Evolutionary conservation across 352 stramenopile species (phyloP).

Genomic region (Phytophthora macrochlamydospora): DNA sequence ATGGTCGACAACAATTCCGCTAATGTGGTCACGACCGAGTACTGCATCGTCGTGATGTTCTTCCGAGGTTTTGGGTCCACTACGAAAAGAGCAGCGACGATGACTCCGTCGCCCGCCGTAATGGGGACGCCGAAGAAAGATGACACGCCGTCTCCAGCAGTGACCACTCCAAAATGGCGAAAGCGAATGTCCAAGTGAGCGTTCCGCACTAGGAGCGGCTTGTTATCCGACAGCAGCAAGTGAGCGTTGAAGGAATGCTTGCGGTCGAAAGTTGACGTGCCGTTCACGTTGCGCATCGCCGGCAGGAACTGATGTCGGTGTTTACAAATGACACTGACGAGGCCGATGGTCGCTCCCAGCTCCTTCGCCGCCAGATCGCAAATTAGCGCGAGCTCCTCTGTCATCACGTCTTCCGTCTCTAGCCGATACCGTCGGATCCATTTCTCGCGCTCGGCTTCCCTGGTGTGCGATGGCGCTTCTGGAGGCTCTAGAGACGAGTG

Average conservation of each 20-base stretch:
- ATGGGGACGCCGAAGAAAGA: conserved; percentile 57
- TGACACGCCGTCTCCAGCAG: conserved; percentile 18
- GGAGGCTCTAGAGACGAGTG: conserved; percentile 30
- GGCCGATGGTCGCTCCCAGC: conserved; percentile 38
- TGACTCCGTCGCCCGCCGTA: conserved; percentile 14
- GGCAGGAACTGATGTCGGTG: conserved; percentile 34
- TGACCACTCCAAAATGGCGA: conserved; percentile 36
- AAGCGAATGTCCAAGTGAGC: conserved; percentile 57
- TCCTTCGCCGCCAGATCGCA: conserved; percentile 59
- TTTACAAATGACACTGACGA: conserved; percentile 33
- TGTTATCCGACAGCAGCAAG: conserved; percentile 23
- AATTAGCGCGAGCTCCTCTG: conserved; percentile 46
- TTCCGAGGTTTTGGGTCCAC: conserved; percentile 45
- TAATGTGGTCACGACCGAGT: conserved; percentile 49
- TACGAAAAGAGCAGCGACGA: conserved; percentile 47
- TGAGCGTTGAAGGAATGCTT: conserved; percentile 46
- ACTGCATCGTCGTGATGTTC: conserved; percentile 52
- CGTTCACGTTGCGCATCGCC: conserved; percentile 9
- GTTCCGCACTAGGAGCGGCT: conserved; percentile 53
- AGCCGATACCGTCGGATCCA: conserved; percentile 41
- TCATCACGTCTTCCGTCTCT: conserved; percentile 15
- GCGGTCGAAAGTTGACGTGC: conserved; percentile 21
- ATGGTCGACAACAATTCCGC: conserved; percentile 19
- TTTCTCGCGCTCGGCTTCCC: conserved; percentile 35
- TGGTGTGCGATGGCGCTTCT: conserved; percentile 19